These are phyloP conservation scores for Penicillium tannophilum DNA, from an alignment of 495 filamentous ascomycete genomes.

Conservation along the genomic window DNA sequence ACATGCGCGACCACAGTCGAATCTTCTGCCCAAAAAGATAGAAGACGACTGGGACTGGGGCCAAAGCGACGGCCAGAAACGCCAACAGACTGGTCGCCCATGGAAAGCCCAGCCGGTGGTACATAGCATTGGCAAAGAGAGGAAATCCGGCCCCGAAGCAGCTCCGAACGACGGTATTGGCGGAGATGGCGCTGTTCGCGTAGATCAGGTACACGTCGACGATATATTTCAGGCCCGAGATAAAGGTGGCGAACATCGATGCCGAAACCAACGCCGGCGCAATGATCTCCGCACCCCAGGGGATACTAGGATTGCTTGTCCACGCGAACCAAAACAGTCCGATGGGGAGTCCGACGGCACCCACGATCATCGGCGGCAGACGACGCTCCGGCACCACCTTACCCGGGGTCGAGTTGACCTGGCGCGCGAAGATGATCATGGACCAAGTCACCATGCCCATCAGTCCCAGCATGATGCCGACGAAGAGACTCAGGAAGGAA, in stretches of 20 bases:
- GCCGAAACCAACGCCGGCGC: slow-evolving; percentile 30
- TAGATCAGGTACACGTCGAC: slow-evolving; percentile 56
- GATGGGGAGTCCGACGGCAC: slow-evolving; percentile 48
- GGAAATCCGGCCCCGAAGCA: slow-evolving; percentile 55
- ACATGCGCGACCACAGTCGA: slow-evolving; percentile 20
- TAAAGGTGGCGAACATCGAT: slow-evolving; percentile 12
- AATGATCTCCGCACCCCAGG: slow-evolving; percentile 41
- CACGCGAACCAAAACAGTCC: slow-evolving; percentile 62
- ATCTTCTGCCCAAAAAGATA: slow-evolving; percentile 62
- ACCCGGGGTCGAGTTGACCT: background rate
- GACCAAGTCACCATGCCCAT: slow-evolving; percentile 19
- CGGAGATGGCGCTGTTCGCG: slow-evolving; percentile 51
- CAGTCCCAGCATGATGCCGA: slow-evolving; percentile 38
- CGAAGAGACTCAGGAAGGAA: slow-evolving; percentile 55
- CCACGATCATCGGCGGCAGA: slow-evolving; percentile 53
- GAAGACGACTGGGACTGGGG: slow-evolving; percentile 66
- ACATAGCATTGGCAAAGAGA: slow-evolving; percentile 59
- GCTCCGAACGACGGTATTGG: slow-evolving; percentile 48
- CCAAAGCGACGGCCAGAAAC: slow-evolving; percentile 55
- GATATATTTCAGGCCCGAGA: slow-evolving; percentile 50
- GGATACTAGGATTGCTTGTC: slow-evolving; percentile 38
- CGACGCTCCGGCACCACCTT: slow-evolving; percentile 47
- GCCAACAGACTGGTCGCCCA: slow-evolving; percentile 64
- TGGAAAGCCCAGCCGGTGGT: slow-evolving; percentile 54
- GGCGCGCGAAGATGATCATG: background rate